Percentiles rank a stretch among this genome's conserved stretches.
Conservation (phyloP, 352 stramenopile species). For the Globisporangium solare region DNA sequence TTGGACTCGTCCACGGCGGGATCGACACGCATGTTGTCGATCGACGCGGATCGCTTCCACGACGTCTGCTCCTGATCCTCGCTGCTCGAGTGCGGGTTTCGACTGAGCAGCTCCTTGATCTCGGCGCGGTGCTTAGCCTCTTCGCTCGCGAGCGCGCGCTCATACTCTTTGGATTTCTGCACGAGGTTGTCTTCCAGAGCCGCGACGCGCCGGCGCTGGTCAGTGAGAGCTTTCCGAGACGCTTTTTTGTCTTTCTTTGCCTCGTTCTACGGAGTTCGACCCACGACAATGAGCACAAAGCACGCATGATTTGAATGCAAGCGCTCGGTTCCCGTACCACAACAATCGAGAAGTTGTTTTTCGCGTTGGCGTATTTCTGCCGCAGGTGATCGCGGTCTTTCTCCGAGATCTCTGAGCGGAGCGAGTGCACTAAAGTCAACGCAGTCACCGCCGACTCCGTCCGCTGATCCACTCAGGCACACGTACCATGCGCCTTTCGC, state of each 20-base stretch:
- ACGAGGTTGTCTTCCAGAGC: conserved; percentile 41
- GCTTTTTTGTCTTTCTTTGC: conserved; percentile 73
- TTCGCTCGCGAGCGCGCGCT: conserved; percentile 48
- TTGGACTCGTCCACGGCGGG: conserved; percentile 10
- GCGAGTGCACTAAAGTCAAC: background rate
- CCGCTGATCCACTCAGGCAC: no score
- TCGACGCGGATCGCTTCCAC: conserved; percentile 16
- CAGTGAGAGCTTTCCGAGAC: conserved; percentile 39
- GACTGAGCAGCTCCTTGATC: conserved; percentile 50
- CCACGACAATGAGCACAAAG: background rate
- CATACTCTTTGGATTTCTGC: conserved; percentile 59
- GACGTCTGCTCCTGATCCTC: conserved; percentile 16
- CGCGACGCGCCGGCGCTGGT: conserved; percentile 46
- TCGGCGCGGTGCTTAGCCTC: conserved; percentile 36
- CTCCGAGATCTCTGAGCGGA: conserved; percentile 37
- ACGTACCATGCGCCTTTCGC: conserved; percentile 14
- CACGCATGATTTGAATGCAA: background rate
- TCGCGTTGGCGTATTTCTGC: conserved; percentile 77
- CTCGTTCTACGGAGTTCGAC: conserved; percentile 33
- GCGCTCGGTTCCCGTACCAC: conserved; percentile 28
- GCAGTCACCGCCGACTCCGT: no score
- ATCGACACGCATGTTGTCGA: conserved; percentile 12
- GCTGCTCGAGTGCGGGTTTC: conserved; percentile 21
- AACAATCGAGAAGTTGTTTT: conserved; percentile 68
- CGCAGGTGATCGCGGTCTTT: conserved; percentile 64